These are phyloP conservation scores for Buxus sempervirens DNA, from an alignment of 164 flowering plant species.

Conservation along the genomic window DNA sequence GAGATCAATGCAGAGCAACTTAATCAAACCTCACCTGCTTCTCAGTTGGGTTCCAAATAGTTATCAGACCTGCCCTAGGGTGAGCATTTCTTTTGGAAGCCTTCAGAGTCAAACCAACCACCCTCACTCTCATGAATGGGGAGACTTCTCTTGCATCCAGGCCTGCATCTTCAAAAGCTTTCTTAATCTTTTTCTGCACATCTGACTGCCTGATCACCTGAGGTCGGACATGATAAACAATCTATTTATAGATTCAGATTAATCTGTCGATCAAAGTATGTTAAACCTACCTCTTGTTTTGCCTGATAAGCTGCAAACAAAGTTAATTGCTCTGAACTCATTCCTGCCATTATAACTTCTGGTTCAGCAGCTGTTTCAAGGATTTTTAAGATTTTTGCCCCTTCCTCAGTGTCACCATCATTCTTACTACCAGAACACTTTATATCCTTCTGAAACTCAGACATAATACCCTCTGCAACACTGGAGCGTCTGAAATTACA, in stretches of 20 bases:
- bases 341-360: constrained; percentile 84
- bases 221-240: constrained; percentile 11
- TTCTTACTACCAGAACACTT: constrained; percentile 19
- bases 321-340: constrained; percentile 72
- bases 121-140: constrained; percentile 84
- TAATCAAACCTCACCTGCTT: constrained; percentile 56
- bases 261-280: constrained; percentile 11
- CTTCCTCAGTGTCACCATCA: constrained; percentile 76
- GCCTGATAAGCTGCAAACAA: constrained; percentile 64
- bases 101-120: constrained; percentile 56
- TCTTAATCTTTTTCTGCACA: constrained; percentile 57
- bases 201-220: constrained; percentile 64
- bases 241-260: constrained; percentile 5
- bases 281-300: constrained; percentile 62
- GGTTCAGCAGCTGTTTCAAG: constrained; percentile 92
- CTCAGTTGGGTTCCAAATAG: constrained; percentile 87
- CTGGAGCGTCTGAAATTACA: constrained; percentile 54
- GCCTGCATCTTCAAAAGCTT: constrained; percentile 71
- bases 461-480: constrained; percentile 59
- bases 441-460: constrained; percentile 48
- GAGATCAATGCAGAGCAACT: constrained; percentile 1
- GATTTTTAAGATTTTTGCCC: constrained; percentile 63
- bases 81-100: constrained; percentile 19
- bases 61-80: constrained; percentile 55
- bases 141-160: constrained; percentile 63